Percentiles rank a stretch among this genome's conserved stretches.
phyloP scores from a whole-genome alignment of 345 rosid species.

The Adansonia digitata region DNA sequence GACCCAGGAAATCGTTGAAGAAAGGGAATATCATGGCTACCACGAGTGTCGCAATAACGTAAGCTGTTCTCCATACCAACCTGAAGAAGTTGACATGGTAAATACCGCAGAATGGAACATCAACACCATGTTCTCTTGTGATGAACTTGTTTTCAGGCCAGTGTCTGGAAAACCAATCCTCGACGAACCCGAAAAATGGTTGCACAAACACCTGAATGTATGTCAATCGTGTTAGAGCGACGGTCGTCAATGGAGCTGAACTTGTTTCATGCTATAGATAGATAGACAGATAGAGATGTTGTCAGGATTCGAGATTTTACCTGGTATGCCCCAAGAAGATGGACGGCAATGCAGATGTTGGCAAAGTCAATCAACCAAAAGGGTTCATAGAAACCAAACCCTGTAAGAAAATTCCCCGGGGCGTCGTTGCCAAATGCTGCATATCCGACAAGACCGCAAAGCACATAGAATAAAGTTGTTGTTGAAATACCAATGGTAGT shows the following conservation, averaged over 20 bases:
- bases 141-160: slow-evolving; percentile 71
- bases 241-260: too few species aligned
- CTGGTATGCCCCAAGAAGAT: slow-evolving; percentile 82
- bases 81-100: slow-evolving; percentile 51
- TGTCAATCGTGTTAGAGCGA: neutral
- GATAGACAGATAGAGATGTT: too few species aligned
- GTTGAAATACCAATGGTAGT: slow-evolving; percentile 40
- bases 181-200: slow-evolving; percentile 62
- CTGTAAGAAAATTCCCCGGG: slow-evolving; percentile 84
- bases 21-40: slow-evolving; percentile 83
- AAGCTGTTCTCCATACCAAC: slow-evolving; percentile 66
- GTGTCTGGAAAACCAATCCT: slow-evolving; percentile 30
- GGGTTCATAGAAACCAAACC: slow-evolving; percentile 83
- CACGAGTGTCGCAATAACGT: slow-evolving; percentile 52
- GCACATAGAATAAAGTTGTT: slow-evolving; percentile 64
- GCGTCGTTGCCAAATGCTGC: slow-evolving; percentile 85
- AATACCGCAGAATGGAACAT: slow-evolving; percentile 40
- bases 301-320: neutral
- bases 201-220: slow-evolving; percentile 61
- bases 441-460: slow-evolving; percentile 77
- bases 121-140: slow-evolving; percentile 33
- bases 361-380: slow-evolving; percentile 82
- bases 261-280: neutral
- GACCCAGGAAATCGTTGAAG: slow-evolving; percentile 79
- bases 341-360: slow-evolving; percentile 72